These are phyloP conservation scores for Colletotrichum scovillei DNA, from an alignment of 2,329 filamentous ascomycete species.

Conservation along the genomic window DNA sequence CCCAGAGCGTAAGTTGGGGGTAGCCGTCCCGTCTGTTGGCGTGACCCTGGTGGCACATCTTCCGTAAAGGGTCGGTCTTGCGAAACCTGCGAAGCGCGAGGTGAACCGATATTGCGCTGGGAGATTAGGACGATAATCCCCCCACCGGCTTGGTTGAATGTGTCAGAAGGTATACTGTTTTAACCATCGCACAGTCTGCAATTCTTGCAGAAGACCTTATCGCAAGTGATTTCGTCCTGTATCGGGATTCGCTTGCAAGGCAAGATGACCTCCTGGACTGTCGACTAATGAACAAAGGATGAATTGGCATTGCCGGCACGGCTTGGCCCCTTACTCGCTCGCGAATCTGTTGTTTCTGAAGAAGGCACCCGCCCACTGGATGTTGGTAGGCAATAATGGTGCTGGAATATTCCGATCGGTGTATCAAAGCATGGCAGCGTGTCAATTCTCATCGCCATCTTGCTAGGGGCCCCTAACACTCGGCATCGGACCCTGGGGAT, in stretches of 20 bases:
- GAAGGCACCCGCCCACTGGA: no score
- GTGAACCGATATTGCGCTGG: background rate
- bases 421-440: background rate
- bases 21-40: constrained; percentile 19
- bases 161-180: background rate
- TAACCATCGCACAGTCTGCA: background rate
- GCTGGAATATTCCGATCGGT: constrained; percentile 14
- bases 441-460: background rate
- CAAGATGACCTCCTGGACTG: background rate
- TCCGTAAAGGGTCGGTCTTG: constrained; percentile 25
- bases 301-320: no score
- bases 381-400: background rate
- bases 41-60: constrained; percentile 9
- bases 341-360: no score
- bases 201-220: background rate
- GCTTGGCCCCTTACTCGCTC: no score
- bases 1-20: background rate
- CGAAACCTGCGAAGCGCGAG: constrained; percentile 6
- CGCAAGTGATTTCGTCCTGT: background rate
- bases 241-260: background rate
- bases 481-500: constrained; percentile 19
- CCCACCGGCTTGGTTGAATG: background rate
- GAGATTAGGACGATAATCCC: background rate
- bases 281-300: background rate
- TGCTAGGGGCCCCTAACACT: background rate